phyloP scores from a whole-genome alignment of 768 basidiomycete genomes.

The Naganishia onofrii region DNA sequence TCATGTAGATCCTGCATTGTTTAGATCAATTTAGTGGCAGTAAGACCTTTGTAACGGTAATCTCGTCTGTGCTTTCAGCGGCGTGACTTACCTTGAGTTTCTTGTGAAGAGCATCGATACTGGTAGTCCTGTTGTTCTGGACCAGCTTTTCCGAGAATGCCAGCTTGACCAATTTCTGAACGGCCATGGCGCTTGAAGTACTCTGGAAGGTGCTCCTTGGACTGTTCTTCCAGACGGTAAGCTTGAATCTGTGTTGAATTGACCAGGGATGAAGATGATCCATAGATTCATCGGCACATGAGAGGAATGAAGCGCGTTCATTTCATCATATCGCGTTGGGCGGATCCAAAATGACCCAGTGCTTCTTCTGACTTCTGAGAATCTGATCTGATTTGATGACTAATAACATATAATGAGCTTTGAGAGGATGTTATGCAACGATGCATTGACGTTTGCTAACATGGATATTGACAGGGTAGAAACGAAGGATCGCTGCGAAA shows the following conservation, averaged over 20 bases:
- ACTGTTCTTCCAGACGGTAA: not conserved
- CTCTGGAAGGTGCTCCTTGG: not conserved
- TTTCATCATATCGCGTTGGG: too few species aligned
- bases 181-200: not conserved
- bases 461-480: too few species aligned
- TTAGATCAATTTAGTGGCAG: not conserved
- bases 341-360: conserved; percentile 3
- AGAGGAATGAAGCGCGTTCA: not conserved
- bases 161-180: conserved; percentile 41
- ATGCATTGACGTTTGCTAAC: too few species aligned
- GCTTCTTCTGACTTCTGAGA: not conserved
- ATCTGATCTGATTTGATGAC: too few species aligned
- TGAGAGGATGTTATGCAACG: too few species aligned
- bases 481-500: too few species aligned
- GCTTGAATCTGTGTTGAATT: not conserved
- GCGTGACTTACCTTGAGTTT: conserved; percentile 63
- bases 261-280: not conserved
- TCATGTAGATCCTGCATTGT: conserved; percentile 51
- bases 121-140: conserved; percentile 64
- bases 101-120: conserved; percentile 76
- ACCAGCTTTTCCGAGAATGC: conserved; percentile 77
- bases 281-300: conserved; percentile 19
- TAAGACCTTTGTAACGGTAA: not conserved
- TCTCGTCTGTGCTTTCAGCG: not conserved
- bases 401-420: too few species aligned